Evolutionary conservation across 2,329 filamentous ascomycete species (phyloP), one percentile per base, ranked within the genome.

Genomic region (Mollisiaceae sp.): DNA sequence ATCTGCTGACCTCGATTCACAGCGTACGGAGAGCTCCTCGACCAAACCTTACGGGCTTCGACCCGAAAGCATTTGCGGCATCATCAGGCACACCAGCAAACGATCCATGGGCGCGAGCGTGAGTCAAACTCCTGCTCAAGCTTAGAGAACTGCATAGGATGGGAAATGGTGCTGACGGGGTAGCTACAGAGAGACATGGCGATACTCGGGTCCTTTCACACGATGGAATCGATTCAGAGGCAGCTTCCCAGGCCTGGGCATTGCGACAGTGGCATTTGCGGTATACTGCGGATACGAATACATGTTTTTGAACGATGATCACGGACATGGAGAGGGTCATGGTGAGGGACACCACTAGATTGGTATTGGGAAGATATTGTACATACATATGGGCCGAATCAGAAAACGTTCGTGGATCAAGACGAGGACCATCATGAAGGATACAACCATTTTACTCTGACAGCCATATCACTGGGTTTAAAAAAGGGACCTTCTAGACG

Each of bases 221-320:
- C 88, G 94, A 74, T 91, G 84, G 82, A 97, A 97, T 82, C 91
- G 95, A 74, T 95, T 97, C 84, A 93, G 90, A 82, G 83, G 86
- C 75, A 84, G 88, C 70, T 93, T 99, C 78, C 95, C 95, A 43
- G 95, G 95, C 67, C 85, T 99, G 74, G 95, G 95, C 70, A 97
- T 94, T 73, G 95, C 93, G 38, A 91, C 91, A 5, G 94, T 95
- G 66, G 94, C 94, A 55, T 99, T 99, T 79, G 88, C 90, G 59
- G 89, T 83, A 69, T 99, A 99, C 82, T 93, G 94, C 79, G 88
- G 86, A 67, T 97, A 93, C 80, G 95, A 99, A 82, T 87, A 95
- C 79, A 81, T 96, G 63, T 97, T 97, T 79, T 77, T 97, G 73
- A 85, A 90, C 75, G 90, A 94, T 69, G 86, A 89, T 69, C 86